Percentiles rank a stretch among this genome's conserved stretches.
phyloP scores from a whole-genome alignment of 2,329 filamentous ascomycete genomes.

The Scolecobasidium constrictum region DNA sequence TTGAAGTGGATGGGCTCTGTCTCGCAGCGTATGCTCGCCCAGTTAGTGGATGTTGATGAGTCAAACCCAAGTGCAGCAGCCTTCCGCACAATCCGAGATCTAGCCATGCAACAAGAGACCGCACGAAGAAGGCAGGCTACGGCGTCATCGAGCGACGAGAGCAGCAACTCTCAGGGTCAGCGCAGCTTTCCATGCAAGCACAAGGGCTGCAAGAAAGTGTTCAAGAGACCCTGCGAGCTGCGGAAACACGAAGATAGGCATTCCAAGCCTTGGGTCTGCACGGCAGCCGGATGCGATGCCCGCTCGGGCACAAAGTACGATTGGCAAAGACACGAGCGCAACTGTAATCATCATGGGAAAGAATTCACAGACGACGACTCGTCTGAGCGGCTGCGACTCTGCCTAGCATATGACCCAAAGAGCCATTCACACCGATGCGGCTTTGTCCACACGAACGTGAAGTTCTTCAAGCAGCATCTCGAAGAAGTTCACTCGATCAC shows the following conservation, averaged over 20 bases:
- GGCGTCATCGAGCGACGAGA: not conserved
- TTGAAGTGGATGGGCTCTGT: no score
- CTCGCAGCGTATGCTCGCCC: no score
- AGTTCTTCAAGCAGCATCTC: slow-evolving; percentile 5
- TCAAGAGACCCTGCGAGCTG: not conserved
- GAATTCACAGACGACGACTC: slow-evolving; percentile 2
- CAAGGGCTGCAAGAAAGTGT: not conserved
- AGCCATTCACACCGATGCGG: not conserved
- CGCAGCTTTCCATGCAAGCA: not conserved
- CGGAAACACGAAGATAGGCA: slow-evolving; percentile 8
- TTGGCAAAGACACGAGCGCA: slow-evolving; percentile 10
- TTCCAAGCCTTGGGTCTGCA: slow-evolving; percentile 7
- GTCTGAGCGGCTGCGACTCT: not conserved
- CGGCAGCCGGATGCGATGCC: slow-evolving; percentile 1
- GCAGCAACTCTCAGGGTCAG: not conserved
- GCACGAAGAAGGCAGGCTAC: no score
- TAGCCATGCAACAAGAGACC: no score
- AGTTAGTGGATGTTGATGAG: no score
- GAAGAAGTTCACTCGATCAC: slow-evolving; percentile 3
- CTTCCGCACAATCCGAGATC: no score
- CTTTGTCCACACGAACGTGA: not conserved
- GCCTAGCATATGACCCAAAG: slow-evolving; percentile 2
- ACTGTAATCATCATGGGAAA: no score
- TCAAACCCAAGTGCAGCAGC: no score
- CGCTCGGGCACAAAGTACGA: slow-evolving; percentile 8